Percentiles rank a stretch among this genome's conserved stretches.
phyloP scores from a whole-genome alignment of 306 rosid genomes.

The Vigna radiata region DNA sequence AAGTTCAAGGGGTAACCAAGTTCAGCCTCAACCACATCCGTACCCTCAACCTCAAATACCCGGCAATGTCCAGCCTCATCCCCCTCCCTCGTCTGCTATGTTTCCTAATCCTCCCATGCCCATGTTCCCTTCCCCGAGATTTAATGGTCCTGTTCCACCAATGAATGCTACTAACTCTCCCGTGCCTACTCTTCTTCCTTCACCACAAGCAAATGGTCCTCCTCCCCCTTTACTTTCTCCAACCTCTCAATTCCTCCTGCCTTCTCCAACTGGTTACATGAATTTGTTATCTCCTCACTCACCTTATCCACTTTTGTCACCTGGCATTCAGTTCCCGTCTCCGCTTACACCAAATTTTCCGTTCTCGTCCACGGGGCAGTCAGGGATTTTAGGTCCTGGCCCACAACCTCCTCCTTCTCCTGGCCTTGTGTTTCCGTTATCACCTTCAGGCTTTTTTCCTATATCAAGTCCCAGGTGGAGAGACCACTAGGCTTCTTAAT shows the following conservation, averaged over 20 bases:
- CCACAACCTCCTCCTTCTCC: conserved; percentile 92
- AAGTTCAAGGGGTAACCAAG: conserved; percentile 58
- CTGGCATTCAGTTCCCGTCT: conserved; percentile 82
- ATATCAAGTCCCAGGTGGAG: conserved; percentile 91
- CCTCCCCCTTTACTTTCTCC: conserved; percentile 76
- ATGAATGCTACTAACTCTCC: conserved; percentile 51
- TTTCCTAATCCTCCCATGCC: conserved; percentile 69
- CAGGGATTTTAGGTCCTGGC: conserved; percentile 94
- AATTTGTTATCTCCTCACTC: conserved; percentile 79
- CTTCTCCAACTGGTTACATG: conserved; percentile 82
- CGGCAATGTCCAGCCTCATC: conserved; percentile 47
- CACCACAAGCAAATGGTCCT: conserved; percentile 62
- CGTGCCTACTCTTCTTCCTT: conserved; percentile 52
- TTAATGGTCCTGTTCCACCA: conserved; percentile 60
- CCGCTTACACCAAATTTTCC: conserved; percentile 78
- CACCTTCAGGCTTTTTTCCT: conserved; percentile 85
- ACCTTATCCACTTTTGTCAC: conserved; percentile 81
- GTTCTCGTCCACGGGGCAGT: conserved; percentile 74
- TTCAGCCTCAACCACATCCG: conserved; percentile 45
- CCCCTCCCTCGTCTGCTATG: conserved; percentile 57
- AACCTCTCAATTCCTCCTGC: conserved; percentile 80
- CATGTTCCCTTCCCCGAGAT: conserved; percentile 57
- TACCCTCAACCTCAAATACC: conserved; percentile 57
- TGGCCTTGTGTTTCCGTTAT: conserved; percentile 71
- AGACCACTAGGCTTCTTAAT: conserved; percentile 56